Conservation (phyloP, 164 flowering plant species). For the Stephania japonica region DNA sequence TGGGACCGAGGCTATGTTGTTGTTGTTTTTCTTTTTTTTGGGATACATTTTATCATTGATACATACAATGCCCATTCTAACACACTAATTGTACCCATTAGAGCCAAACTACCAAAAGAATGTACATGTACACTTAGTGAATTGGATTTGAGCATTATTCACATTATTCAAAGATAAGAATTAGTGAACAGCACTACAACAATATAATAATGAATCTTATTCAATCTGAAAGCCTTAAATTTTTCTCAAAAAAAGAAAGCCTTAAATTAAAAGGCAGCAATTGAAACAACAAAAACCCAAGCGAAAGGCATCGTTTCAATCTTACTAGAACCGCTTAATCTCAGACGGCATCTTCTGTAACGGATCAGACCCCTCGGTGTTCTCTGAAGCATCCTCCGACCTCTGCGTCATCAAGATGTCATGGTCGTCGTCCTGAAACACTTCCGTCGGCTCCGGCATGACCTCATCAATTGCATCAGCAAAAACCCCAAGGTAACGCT, state of each 20-base stretch:
- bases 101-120: not conserved
- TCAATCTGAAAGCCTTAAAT: not conserved
- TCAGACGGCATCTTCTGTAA: slow-evolving; percentile 81
- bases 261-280: not conserved
- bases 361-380: slow-evolving; percentile 61
- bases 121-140: not conserved
- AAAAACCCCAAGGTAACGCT: slow-evolving; percentile 72
- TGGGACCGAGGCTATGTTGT: no score
- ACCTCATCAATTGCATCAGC: slow-evolving; percentile 82
- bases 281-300: not conserved
- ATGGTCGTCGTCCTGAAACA: slow-evolving; percentile 75
- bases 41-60: not conserved
- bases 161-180: not conserved
- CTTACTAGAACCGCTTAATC: slow-evolving; percentile 88
- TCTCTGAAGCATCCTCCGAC: slow-evolving; percentile 64
- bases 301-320: not conserved
- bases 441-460: slow-evolving; percentile 85
- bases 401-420: slow-evolving; percentile 91
- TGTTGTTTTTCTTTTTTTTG: no score
- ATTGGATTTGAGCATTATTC: no score
- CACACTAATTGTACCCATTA: not conserved
- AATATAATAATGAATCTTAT: not conserved
- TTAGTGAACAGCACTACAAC: not conserved
- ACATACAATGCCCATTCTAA: not conserved
- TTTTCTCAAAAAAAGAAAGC: no score